Evolutionary conservation across 1,284 basidiomycete species (phyloP).

Genomic region (Leccinum griseonigrum): DNA sequence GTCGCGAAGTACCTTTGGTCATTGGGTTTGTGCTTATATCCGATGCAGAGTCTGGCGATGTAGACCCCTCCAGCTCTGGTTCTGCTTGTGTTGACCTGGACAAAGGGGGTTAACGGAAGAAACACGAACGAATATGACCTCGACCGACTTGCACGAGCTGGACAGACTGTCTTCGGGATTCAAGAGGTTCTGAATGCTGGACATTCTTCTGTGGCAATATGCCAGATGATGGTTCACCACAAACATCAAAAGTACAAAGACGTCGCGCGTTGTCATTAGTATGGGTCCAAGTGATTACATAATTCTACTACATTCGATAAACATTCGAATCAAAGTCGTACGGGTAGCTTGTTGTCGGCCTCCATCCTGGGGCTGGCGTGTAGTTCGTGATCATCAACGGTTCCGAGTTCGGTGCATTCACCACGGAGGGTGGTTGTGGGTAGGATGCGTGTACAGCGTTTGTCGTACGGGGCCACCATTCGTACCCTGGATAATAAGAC

Average conservation of each 20-base stretch:
- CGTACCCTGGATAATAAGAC: conserved; percentile 58
- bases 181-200: conserved; percentile 50
- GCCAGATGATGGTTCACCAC: conserved; percentile 7
- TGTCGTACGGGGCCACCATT: conserved; percentile 64
- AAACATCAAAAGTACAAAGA: conserved; percentile 6
- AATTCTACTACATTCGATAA: conserved; percentile 26
- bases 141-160: conserved; percentile 39
- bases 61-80: conserved; percentile 16
- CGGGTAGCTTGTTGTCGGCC: conserved; percentile 14
- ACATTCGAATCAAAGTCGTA: conserved; percentile 21
- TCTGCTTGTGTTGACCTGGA: conserved; percentile 20
- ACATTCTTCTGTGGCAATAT: conserved; percentile 42
- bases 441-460: conserved; percentile 16
- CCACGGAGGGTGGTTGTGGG: conserved; percentile 9
- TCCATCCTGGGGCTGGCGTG: conserved; percentile 20
- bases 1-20: conserved; percentile 2
- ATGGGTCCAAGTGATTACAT: conserved; percentile 35
- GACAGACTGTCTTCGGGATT: conserved; percentile 47
- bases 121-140: conserved; percentile 10
- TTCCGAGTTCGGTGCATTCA: conserved; percentile 3
- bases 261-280: conserved; percentile 16
- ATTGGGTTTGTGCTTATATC: conserved; percentile 21
- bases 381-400: conserved; percentile 18
- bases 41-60: conserved; percentile 26
- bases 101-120: conserved; percentile 19